These are phyloP conservation scores for Aspergillus melleus DNA, from an alignment of 2,329 filamentous ascomycete species.

Conservation along the genomic window DNA sequence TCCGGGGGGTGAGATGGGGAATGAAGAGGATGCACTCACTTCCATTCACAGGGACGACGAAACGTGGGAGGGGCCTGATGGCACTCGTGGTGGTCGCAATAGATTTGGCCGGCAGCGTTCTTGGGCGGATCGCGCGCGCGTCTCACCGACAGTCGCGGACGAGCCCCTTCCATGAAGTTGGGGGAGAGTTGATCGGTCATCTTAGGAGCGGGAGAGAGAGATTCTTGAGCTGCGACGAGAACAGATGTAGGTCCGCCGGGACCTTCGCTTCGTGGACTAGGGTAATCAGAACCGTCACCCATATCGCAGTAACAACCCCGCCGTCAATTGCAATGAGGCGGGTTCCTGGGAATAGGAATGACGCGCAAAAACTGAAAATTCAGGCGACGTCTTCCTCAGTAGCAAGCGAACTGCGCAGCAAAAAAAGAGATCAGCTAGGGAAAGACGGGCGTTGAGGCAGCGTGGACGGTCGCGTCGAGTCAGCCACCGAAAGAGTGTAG, in stretches of 20 bases:
- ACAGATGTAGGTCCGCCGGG: conserved; percentile 35
- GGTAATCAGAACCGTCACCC: conserved; percentile 45
- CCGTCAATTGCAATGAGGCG: conserved; percentile 28
- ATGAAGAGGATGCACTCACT: conserved; percentile 59
- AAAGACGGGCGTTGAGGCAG: conserved; percentile 8
- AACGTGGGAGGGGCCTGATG: conserved; percentile 66
- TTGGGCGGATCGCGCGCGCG: conserved; percentile 54
- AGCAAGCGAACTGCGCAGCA: background rate
- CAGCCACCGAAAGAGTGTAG: conserved; percentile 14
- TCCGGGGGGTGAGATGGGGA: conserved; percentile 14
- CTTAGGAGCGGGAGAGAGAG: conserved; percentile 33
- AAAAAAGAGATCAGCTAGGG: background rate
- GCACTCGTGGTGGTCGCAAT: conserved; percentile 72
- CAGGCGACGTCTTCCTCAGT: background rate
- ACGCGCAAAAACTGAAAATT: conserved; percentile 1
- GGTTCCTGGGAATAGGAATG: conserved; percentile 14
- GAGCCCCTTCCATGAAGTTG: conserved; percentile 34
- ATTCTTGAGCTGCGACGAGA: conserved; percentile 37
- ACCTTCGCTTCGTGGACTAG: conserved; percentile 46
- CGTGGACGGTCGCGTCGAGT: conserved; percentile 7
- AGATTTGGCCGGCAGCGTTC: conserved; percentile 72
- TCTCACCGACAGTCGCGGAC: conserved; percentile 44
- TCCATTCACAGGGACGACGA: conserved; percentile 87
- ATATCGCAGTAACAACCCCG: conserved; percentile 37
- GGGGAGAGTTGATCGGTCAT: conserved; percentile 37